Percentiles rank a stretch among this genome's conserved stretches.
Evolutionary conservation across 495 filamentous ascomycete genomes (phyloP).

Genomic region (Podospora conica): DNA sequence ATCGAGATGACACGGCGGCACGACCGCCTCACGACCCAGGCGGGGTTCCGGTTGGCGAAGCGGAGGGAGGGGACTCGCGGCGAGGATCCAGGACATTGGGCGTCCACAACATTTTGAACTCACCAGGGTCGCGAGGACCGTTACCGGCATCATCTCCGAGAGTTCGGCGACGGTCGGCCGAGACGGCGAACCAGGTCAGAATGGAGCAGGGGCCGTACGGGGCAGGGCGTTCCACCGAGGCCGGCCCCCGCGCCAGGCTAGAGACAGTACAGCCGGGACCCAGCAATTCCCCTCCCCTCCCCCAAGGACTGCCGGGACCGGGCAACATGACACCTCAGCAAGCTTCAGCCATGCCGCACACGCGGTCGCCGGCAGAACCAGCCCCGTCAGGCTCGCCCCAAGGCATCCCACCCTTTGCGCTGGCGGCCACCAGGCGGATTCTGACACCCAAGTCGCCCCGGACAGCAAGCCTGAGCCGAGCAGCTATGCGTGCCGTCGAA

Average conservation of each 20-base stretch:
- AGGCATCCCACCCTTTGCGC: slow-evolving; percentile 34
- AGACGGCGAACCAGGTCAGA: slow-evolving; percentile 12
- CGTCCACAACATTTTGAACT: slow-evolving; percentile 49
- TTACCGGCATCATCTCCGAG: slow-evolving; percentile 17
- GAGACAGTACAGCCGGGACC: slow-evolving; percentile 21
- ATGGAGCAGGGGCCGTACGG: slow-evolving; percentile 26
- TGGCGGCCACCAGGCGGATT: slow-evolving; percentile 43
- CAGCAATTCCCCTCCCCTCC: slow-evolving; percentile 29
- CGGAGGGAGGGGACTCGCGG: slow-evolving; percentile 30
- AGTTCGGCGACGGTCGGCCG: slow-evolving; percentile 11
- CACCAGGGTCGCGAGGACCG: slow-evolving; percentile 28
- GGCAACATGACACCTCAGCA: slow-evolving; percentile 24
- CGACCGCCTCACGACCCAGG: slow-evolving; percentile 29
- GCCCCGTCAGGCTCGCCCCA: slow-evolving; percentile 34
- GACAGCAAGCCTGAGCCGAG: slow-evolving; percentile 38
- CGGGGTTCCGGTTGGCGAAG: slow-evolving; percentile 20
- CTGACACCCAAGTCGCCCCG: slow-evolving; percentile 62
- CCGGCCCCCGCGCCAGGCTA: slow-evolving; percentile 18
- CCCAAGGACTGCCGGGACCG: slow-evolving; percentile 24
- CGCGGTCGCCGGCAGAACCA: slow-evolving; percentile 25
- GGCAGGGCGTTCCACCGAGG: slow-evolving; percentile 6
- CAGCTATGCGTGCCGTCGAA: slow-evolving; percentile 41
- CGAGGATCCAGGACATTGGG: slow-evolving; percentile 38
- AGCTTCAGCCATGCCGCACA: slow-evolving; percentile 17
- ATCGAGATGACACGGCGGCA: slow-evolving; percentile 21